These are phyloP conservation scores for Macrophomina tecta DNA, from an alignment of 2,329 filamentous ascomycete genomes.

Conservation along the genomic window DNA sequence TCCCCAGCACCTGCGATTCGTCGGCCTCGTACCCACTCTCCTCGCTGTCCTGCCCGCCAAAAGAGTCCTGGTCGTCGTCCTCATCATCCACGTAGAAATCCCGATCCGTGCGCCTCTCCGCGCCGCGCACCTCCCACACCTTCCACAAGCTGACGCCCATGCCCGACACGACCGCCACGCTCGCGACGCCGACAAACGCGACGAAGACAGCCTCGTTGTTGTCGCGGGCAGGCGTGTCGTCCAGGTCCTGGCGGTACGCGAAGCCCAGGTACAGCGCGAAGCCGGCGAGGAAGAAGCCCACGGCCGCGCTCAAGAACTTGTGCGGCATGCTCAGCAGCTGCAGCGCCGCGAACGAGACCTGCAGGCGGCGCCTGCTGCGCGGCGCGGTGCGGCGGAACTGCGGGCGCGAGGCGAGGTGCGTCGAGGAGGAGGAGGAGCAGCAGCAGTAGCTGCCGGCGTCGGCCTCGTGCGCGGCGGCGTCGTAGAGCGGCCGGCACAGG, in stretches of 20 bases:
- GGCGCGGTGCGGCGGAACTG: not conserved
- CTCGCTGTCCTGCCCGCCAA: not conserved
- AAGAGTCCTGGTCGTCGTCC: not conserved
- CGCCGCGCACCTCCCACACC: constrained; percentile 5
- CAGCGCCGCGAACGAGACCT: constrained; percentile 18
- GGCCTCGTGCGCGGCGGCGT: not conserved
- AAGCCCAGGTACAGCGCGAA: constrained; percentile 15
- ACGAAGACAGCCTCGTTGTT: constrained; percentile 23
- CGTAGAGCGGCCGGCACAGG: constrained; percentile 6
- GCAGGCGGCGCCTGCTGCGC: not conserved
- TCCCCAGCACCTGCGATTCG: not conserved
- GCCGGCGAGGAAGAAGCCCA: constrained; percentile 13
- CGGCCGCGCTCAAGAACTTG: constrained; percentile 11
- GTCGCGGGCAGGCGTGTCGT: constrained; percentile 10
- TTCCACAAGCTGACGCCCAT: constrained; percentile 11
- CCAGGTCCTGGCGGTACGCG: constrained; percentile 21
- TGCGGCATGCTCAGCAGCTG: constrained; percentile 18
- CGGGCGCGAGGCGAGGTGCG: not conserved
- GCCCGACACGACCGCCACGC: not conserved
- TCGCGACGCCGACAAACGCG: not conserved
- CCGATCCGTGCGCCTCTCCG: not conserved
- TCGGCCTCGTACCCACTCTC: not conserved
- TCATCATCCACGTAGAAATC: not conserved
- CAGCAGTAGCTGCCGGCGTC: not conserved
- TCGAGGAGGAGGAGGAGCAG: too few species aligned